phyloP scores from a whole-genome alignment of 371 early-diverging fungal genomes.

The Hamiltosporidium tvaerminnensis region DNA sequence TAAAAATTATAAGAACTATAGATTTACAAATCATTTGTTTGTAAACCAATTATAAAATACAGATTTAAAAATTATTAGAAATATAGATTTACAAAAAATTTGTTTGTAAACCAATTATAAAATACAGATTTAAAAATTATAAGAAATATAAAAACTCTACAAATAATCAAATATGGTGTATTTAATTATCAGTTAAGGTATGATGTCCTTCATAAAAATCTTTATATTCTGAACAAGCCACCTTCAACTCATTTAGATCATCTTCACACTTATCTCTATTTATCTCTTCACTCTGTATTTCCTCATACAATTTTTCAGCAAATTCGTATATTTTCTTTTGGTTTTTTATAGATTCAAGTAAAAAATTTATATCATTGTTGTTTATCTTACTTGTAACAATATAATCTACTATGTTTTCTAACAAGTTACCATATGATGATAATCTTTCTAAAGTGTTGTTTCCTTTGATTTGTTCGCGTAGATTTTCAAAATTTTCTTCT shows the following conservation, averaged over 20 bases:
- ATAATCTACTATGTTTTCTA: not conserved
- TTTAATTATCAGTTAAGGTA: no score
- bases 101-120: no score
- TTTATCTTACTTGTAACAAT: not conserved
- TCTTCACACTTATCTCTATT: not conserved
- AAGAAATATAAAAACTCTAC: no score
- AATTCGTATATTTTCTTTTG: slow-evolving; percentile 1
- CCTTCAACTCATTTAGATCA: not conserved
- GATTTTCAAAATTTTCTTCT: not conserved
- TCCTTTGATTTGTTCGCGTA: not conserved
- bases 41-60: no score
- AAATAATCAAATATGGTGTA: no score
- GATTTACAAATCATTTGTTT: no score
- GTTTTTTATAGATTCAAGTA: slow-evolving; percentile 2
- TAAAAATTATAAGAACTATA: no score
- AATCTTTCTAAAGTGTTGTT: not conserved
- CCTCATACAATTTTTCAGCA: not conserved
- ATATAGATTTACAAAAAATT: no score
- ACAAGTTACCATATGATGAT: not conserved
- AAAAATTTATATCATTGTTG: not conserved
- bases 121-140: no score
- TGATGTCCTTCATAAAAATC: no score
- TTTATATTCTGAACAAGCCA: no score
- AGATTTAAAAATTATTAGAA: no score
- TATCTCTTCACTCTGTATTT: not conserved